phyloP scores from a whole-genome alignment of 768 basidiomycete species.

The Gymnopilus dilepis region DNA sequence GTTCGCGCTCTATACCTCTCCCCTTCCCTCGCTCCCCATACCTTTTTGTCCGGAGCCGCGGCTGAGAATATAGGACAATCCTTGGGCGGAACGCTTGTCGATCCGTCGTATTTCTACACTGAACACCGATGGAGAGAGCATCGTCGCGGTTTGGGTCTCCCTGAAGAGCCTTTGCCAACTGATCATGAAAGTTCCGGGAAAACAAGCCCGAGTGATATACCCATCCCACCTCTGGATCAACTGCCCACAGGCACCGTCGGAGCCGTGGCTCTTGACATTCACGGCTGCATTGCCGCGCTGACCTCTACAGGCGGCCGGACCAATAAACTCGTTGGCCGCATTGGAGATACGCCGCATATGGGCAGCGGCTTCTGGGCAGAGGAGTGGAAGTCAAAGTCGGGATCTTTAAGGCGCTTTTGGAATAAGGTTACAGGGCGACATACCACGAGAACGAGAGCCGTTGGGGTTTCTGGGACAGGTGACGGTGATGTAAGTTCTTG shows the following conservation, averaged over 20 bases:
- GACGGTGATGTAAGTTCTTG: slow-evolving; percentile 72
- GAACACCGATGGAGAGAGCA: slow-evolving; percentile 79
- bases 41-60: slow-evolving; percentile 69
- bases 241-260: slow-evolving; percentile 83
- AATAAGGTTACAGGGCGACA: slow-evolving; percentile 20
- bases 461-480: slow-evolving; percentile 86
- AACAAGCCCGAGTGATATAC: slow-evolving; percentile 17
- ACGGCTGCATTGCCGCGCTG: slow-evolving; percentile 72
- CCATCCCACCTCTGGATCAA: slow-evolving; percentile 50
- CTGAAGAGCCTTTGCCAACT: slow-evolving; percentile 62
- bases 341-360: slow-evolving; percentile 85
- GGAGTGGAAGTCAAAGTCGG: slow-evolving; percentile 57
- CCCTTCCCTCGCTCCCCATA: slow-evolving; percentile 65
- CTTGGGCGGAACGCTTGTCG: slow-evolving; percentile 63
- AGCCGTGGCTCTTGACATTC: slow-evolving; percentile 77
- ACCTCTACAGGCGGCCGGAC: slow-evolving; percentile 86
- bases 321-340: slow-evolving; percentile 81
- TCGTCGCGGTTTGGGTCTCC: slow-evolving; percentile 71
- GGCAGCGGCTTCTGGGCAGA: slow-evolving; percentile 87
- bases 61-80: slow-evolving; percentile 65
- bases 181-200: neutral
- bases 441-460: slow-evolving; percentile 37
- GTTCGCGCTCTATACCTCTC: slow-evolving; percentile 73
- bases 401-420: slow-evolving; percentile 44
- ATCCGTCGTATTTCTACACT: slow-evolving; percentile 82